Base-by-base conservation (phyloP, 2,329 filamentous ascomycete species). In the Fusarium mexicanum region DNA sequence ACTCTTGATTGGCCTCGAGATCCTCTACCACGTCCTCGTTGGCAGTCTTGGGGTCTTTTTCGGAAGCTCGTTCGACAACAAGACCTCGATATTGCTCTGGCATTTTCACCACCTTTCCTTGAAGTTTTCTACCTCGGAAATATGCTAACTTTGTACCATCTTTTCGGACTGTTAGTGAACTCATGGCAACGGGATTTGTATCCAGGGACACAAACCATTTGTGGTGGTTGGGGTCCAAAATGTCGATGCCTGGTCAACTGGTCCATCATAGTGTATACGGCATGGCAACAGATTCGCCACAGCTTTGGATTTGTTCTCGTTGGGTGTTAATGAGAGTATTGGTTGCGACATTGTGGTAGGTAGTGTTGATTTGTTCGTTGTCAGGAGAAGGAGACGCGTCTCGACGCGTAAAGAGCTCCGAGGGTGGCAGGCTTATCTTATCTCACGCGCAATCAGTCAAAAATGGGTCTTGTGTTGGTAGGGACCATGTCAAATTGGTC, bases 51-150 rank as follows among this genome's bases (percentile, higher is more conserved):
- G 80, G 75, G 41, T 82, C 79, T 20, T 84, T 79, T 24, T 83
- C 80, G 64, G 80, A 79, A 69, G 77, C 86, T 82, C 70, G 74
- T 55, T 79, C 77, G 41, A 89, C 86, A 3, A 94, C 84, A 2
- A 92, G 81, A 16, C 93, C 92, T 73, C 89, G 86, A 80, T 95
- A 97, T 7, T 89, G 88, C n/a, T 90, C 84, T 0, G 95, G 94
- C 1, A 98, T 81, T 8, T 86, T 85, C 7, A 96, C 82, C 2
- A 85, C 79, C 70, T 89, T 92, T 47, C 93, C 94, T 51, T 90
- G 87, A 3, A 98, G 87, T 79, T 93, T 95, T 55, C 94, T 90
- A 40, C 95, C 95, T 71, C 95, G 91, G 73, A 97, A 93, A 79
- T 95, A 93, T 8, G 91, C 86, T 5, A 87, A 88, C 44, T 85